A percentile compares a stretch with the other conserved stretches of the same genome.
Conservation (phyloP, 192 early-diverging fungal species). For the Gigaspora rosea region DNA sequence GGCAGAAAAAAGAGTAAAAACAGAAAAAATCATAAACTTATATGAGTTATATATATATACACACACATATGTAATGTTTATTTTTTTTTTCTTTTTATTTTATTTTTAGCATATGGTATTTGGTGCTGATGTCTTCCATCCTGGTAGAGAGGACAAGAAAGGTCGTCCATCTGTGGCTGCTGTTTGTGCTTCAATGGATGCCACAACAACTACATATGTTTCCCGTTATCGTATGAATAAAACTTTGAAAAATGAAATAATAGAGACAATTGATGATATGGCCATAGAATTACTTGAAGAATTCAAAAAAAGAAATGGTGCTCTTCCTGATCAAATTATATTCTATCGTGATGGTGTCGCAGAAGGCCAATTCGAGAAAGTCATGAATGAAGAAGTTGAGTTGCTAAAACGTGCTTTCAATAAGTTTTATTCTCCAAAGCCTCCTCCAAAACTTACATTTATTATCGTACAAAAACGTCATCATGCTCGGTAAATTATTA, state of each 20-base stretch:
- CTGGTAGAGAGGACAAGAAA: constrained; percentile 59
- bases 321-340: constrained; percentile 71
- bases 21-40: constrained; percentile 61
- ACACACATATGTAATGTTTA: not conserved
- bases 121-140: constrained; percentile 92
- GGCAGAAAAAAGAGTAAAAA: constrained; percentile 61
- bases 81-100: not conserved
- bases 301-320: constrained; percentile 61
- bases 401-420: constrained; percentile 52
- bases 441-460: constrained; percentile 82
- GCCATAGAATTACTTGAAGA: constrained; percentile 63
- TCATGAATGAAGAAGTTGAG: constrained; percentile 12
- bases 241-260: constrained; percentile 61
- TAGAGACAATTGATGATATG: constrained; percentile 60
- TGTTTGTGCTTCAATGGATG: constrained; percentile 52
- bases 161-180: constrained; percentile 26
- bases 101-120: constrained; percentile 71
- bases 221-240: constrained; percentile 61
- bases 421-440: constrained; percentile 64
- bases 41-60: constrained; percentile 37
- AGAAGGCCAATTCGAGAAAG: constrained; percentile 62
- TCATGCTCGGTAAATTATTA: constrained; percentile 61
- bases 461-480: constrained; percentile 89
- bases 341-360: constrained; percentile 89
- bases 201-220: constrained; percentile 55